These are phyloP conservation scores for Tuber magnatum DNA, from an alignment of 495 filamentous ascomycete species.

Conservation along the genomic window DNA sequence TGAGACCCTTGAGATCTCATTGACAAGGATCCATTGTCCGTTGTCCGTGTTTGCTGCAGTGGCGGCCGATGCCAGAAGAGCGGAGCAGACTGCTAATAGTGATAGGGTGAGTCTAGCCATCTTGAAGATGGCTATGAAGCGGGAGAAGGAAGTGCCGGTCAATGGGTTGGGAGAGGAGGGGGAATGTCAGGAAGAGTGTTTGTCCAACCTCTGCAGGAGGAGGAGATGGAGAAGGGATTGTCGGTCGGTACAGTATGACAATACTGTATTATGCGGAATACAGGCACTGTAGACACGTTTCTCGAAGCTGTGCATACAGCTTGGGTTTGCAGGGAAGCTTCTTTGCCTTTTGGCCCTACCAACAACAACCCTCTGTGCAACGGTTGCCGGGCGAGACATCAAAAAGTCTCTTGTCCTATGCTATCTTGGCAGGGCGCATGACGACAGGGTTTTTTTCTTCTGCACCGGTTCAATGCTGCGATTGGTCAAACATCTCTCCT, in stretches of 20 bases:
- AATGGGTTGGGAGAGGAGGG: neutral
- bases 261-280: neutral
- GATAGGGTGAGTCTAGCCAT: neutral
- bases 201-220: neutral
- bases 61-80: slow-evolving; percentile 19
- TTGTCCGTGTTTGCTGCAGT: slow-evolving; percentile 26
- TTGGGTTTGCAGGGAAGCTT: neutral
- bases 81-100: slow-evolving; percentile 20
- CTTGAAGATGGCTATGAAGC: neutral
- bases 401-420: neutral
- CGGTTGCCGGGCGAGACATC: neutral
- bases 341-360: neutral
- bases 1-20: slow-evolving; percentile 52
- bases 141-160: neutral
- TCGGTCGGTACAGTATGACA: neutral
- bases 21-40: slow-evolving; percentile 30
- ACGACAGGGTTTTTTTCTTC: slow-evolving; percentile 3
- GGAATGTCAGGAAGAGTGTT: neutral
- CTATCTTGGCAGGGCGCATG: slow-evolving; percentile 3
- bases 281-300: neutral
- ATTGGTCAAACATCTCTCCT: slow-evolving; percentile 1
- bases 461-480: neutral
- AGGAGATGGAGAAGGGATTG: neutral
- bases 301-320: neutral
- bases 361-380: neutral